Evolutionary conservation across 208 protist genomes (phyloP).

Genomic region (Wallacemonas sp.): DNA sequence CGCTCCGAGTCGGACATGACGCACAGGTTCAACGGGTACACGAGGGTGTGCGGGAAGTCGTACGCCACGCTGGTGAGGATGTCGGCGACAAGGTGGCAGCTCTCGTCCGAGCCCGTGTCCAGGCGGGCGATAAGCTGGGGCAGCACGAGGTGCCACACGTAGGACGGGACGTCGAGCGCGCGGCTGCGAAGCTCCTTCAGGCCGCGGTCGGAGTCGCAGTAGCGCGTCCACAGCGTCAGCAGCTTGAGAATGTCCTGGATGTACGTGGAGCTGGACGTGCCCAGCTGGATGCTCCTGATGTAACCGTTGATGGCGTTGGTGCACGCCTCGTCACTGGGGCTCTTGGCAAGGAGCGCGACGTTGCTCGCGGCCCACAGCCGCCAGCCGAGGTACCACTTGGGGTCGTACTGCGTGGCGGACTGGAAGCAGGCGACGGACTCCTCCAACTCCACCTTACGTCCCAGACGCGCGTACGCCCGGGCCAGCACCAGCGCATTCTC

Average conservation of each 20-base stretch:
- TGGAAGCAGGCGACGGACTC: conserved; percentile 83
- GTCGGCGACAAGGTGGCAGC: conserved; percentile 93
- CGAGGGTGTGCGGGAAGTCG: conserved; percentile 97
- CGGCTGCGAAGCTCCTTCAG: conserved; percentile 87
- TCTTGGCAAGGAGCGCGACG: conserved; percentile 53
- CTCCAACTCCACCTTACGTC: conserved; percentile 47
- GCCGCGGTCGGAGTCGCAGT: conserved; percentile 75
- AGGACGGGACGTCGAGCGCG: conserved; percentile 93
- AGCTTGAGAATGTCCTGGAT: conserved; percentile 99
- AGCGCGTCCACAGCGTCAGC: conserved; percentile 97
- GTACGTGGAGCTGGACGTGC: conserved; percentile 70
- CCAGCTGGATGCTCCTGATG: conserved; percentile 83
- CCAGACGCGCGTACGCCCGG: conserved; percentile 76
- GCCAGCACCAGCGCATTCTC: conserved; percentile 69
- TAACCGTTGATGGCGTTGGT: conserved; percentile 83
- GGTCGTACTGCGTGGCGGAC: conserved; percentile 73
- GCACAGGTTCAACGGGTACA: conserved; percentile 99
- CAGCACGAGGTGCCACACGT: conserved; percentile 99
- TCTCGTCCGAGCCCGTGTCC: conserved; percentile 88
- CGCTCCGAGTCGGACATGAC: conserved; percentile 82
- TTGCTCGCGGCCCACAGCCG: conserved; percentile 82
- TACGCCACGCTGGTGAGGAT: conserved; percentile 94
- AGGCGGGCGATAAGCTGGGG: conserved; percentile 99
- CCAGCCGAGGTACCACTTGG: conserved; percentile 85
- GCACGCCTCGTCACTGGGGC: conserved; percentile 51